Evolutionary conservation across 352 stramenopile species (phyloP), one percentile per base, ranked within the genome.

Genomic region (Phytophthora brassicae): DNA sequence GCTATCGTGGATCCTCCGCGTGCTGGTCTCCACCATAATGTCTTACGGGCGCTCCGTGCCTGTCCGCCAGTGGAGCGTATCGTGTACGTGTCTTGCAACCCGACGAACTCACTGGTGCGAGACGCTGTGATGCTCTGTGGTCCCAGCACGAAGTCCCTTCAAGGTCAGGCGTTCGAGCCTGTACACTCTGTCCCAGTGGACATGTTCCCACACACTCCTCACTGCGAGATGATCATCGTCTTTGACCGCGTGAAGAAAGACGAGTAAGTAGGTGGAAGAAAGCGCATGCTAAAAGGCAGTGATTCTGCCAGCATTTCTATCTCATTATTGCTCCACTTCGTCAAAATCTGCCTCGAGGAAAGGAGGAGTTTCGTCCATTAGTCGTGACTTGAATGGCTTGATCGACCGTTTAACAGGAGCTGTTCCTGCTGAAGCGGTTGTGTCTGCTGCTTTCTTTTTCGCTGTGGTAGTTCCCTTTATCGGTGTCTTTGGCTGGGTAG

Each of bases 61-160:
- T 97, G 81, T 42, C 76, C 74, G 1, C 80, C 80, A 0, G 88
- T 98, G 26, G 81, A 94, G 59, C 79, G 89, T 49, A 89, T 98
- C 56, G 86, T 99, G 19, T 99, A 99, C 70, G 96, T 99, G 46
- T 98, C 91, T 31, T 99, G 97, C 81, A 99, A 99, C 79, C 97
- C 97, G 16, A 98, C 94, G 2, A 95, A 91, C 35, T 97, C 92
- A 46, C 84, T 99, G 49, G 81, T 98, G 8, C 77, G 94, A 59
- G 84, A 95, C 54, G 84, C 84, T 4, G 71, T 88, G 59, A 92
- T 72, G 45, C 84, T 99, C 13, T 99, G 97, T 68, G 76, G 84
- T 8, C 93, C 95, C 17, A 89, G 92, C 44, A 97, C 94, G 17
- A 98, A 98, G 69, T 94, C 91, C 29, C 85, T 98, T 44, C 79